Percentiles rank a stretch among this genome's conserved stretches.
Evolutionary conservation across 441 rosid species (phyloP).

Genomic region (Erodium texanum): DNA sequence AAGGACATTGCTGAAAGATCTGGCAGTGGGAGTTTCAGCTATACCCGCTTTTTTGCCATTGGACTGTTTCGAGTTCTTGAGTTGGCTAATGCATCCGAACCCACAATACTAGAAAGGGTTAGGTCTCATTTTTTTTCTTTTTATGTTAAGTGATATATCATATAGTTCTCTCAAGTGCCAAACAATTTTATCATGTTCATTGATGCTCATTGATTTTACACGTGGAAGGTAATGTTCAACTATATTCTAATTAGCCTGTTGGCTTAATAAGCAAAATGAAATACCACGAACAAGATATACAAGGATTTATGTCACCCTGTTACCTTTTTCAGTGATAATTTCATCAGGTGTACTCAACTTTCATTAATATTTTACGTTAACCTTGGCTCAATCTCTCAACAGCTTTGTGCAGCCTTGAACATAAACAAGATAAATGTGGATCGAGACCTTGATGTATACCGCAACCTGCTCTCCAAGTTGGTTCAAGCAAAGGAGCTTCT

Average conservation of each 20-base stretch:
- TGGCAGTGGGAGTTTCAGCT: constrained; percentile 58
- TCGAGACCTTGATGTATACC: constrained; percentile 94
- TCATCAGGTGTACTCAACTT: neutral
- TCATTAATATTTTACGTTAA: constrained; percentile 8
- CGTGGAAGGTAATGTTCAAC: neutral
- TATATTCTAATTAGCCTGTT: neutral
- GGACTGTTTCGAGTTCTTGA: constrained; percentile 92
- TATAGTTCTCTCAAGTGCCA: neutral
- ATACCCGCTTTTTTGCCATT: constrained; percentile 92
- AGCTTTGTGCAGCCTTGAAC: constrained; percentile 90
- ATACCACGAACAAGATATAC: neutral
- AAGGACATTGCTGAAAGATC: constrained; percentile 84
- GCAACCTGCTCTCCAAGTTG: constrained; percentile 81
- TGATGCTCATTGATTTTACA: neutral
- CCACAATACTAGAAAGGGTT: constrained; percentile 75
- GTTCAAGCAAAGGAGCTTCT: constrained; percentile 95
- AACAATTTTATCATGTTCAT: neutral
- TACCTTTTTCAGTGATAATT: neutral
- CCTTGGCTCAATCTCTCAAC: constrained; percentile 25
- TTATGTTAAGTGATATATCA: neutral
- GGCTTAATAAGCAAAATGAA: neutral
- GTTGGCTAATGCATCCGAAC: constrained; percentile 76
- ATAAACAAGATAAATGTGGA: constrained; percentile 82
- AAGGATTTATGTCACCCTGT: neutral
- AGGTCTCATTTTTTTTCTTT: neutral